A percentile compares a stretch with the other conserved stretches of the same genome.
phyloP scores from a whole-genome alignment of 2,329 filamentous ascomycete species.

The Blastomyces percursus region DNA sequence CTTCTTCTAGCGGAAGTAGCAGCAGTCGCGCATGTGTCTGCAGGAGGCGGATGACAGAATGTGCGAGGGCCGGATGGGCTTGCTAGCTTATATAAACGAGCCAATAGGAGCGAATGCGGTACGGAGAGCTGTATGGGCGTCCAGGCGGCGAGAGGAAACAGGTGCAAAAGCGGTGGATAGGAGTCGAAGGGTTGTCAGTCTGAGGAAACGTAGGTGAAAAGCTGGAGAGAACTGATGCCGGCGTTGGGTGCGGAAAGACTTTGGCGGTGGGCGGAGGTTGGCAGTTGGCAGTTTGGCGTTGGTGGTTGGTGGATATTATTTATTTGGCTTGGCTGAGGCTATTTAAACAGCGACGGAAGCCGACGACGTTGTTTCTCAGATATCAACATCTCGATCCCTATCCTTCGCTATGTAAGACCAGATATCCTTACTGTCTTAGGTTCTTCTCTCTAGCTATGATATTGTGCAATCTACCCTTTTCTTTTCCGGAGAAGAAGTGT shows the following conservation, averaged over 20 bases:
- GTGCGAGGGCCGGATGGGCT: neutral
- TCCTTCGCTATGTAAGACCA: neutral
- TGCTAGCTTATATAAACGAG: neutral
- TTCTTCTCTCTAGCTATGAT: too few relatives aligned
- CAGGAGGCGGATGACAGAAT: neutral
- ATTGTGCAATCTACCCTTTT: too few relatives aligned
- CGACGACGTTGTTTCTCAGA: neutral
- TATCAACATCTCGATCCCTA: neutral
- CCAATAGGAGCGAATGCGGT: constrained; percentile 1
- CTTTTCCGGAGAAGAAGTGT: too few relatives aligned
- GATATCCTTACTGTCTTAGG: neutral
- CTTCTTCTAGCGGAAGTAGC: neutral
- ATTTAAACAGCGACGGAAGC: neutral
- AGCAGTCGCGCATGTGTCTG: too few relatives aligned
- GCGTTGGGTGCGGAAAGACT: neutral
- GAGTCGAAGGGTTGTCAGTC: neutral
- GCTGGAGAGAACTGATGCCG: neutral
- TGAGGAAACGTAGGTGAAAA: neutral
- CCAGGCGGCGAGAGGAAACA: neutral
- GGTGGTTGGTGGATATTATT: neutral
- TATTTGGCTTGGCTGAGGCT: neutral
- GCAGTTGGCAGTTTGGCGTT: neutral
- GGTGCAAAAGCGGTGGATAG: neutral
- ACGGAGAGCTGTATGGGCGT: neutral
- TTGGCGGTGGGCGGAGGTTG: neutral